phyloP scores from a whole-genome alignment of 1,284 basidiomycete genomes.

The Xanthoconium separans region DNA sequence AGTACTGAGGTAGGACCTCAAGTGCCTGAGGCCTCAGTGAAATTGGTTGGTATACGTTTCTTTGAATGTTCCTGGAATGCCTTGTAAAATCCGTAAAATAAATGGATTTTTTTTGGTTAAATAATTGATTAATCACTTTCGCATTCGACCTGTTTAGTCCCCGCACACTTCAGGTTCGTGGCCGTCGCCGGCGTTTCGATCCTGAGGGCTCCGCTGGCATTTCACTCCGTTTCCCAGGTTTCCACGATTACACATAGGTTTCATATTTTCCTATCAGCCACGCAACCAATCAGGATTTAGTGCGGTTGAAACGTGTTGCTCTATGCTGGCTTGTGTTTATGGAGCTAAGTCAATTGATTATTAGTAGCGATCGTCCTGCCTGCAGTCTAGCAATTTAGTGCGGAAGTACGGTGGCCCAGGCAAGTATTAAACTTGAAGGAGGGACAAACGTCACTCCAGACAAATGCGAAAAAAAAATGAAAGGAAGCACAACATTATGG shows the following conservation, averaged over 20 bases:
- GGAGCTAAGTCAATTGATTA: conserved; percentile 7
- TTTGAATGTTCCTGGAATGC: not conserved
- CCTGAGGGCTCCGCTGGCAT: conserved; percentile 13
- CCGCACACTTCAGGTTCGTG: not conserved
- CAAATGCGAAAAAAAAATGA: not conserved
- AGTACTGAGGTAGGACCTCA: conserved; percentile 21
- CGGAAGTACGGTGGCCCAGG: conserved; percentile 18
- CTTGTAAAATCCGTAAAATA: not conserved
- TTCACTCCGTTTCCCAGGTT: conserved; percentile 9
- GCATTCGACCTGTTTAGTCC: conserved; percentile 2
- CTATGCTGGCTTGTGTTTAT: conserved; percentile 6
- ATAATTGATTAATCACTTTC: not conserved
- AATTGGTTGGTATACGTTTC: not conserved
- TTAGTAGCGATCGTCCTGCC: conserved; percentile 1
- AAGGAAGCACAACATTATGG: conserved; percentile 6
- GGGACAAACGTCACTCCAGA: not conserved
- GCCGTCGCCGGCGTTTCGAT: conserved; percentile 4
- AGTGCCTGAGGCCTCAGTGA: conserved; percentile 21
- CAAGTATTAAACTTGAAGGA: not conserved
- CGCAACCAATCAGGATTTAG: conserved; percentile 16
- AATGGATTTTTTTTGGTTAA: not conserved
- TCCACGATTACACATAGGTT: conserved; percentile 20
- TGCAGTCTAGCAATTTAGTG: not conserved
- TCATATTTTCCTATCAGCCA: conserved; percentile 16
- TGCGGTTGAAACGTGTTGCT: conserved; percentile 29